phyloP scores from a whole-genome alignment of 768 basidiomycete genomes.

The Pleurotus sapidus region DNA sequence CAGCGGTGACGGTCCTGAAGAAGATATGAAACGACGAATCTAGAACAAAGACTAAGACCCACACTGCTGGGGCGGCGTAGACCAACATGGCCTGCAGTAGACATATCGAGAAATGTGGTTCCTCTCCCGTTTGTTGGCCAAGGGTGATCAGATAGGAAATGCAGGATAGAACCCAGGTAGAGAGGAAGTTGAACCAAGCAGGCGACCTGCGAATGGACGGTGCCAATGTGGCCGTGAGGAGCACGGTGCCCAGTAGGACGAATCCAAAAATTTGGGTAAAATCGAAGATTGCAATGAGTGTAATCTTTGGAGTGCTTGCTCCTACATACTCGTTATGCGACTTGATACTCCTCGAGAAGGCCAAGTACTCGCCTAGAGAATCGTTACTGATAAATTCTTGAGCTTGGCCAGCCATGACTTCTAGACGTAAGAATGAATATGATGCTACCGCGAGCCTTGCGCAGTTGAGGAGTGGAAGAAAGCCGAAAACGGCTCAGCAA shows the following conservation, averaged over 20 bases:
- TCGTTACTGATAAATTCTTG: no score
- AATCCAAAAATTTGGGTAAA: background rate
- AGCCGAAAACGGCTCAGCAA: no score
- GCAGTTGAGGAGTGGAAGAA: no score
- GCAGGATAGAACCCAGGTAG: background rate
- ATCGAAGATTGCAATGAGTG: background rate
- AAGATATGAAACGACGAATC: no score
- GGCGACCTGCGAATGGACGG: background rate
- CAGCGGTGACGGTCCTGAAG: background rate
- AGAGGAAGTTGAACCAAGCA: background rate
- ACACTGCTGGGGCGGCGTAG: conserved; percentile 1
- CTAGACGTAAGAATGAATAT: no score
- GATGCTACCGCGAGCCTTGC: no score
- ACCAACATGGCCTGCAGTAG: background rate
- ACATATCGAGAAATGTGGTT: background rate
- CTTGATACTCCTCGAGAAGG: no score
- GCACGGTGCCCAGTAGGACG: background rate
- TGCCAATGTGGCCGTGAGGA: background rate
- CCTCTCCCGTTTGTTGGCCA: background rate
- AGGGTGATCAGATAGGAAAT: background rate
- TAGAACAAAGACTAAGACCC: background rate
- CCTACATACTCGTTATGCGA: no score
- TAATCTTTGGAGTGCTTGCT: background rate
- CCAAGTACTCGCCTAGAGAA: no score
- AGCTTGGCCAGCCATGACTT: no score